These are phyloP conservation scores for Fagus crenata DNA, from an alignment of 306 rosid genomes.

Conservation along the genomic window DNA sequence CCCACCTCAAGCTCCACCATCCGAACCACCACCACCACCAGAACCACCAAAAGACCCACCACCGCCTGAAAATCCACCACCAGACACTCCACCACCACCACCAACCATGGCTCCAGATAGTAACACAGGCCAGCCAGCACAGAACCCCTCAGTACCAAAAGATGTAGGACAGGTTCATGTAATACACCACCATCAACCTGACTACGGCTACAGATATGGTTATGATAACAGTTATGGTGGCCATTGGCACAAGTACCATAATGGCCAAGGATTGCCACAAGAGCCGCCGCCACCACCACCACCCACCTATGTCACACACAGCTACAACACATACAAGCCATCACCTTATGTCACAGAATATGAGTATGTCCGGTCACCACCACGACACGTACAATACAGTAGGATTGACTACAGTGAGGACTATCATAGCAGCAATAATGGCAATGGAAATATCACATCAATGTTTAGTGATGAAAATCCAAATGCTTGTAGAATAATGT, in stretches of 20 bases:
- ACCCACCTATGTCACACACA: conserved; percentile 53
- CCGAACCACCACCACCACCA: conserved; percentile 16
- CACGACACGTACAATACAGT: conserved; percentile 41
- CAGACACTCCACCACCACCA: conserved; percentile 32
- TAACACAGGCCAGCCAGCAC: conserved; percentile 33
- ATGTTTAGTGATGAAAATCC: conserved; percentile 96
- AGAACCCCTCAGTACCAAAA: conserved; percentile 31
- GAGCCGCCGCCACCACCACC: conserved; percentile 24
- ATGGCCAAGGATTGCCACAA: conserved; percentile 35
- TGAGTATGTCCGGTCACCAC: conserved; percentile 56
- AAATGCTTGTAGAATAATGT: conserved; percentile 77
- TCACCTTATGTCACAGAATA: conserved; percentile 62
- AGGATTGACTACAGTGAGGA: conserved; percentile 49
- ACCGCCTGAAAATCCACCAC: conserved; percentile 36
- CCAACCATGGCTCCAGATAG: conserved; percentile 25
- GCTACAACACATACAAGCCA: conserved; percentile 64
- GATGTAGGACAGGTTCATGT: conserved; percentile 47
- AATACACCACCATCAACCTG: conserved; percentile 45
- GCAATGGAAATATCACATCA: conserved; percentile 54
- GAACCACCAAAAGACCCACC: conserved; percentile 40
- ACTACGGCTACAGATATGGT: conserved; percentile 40
- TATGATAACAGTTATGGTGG: conserved; percentile 39
- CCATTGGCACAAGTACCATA: conserved; percentile 35
- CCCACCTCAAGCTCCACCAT: conserved; percentile 31
- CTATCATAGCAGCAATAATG: conserved; percentile 32